A percentile compares a stretch with the other conserved stretches of the same genome.
Conservation (phyloP, 768 basidiomycete genomes). For the Collybiopsis confluens region DNA sequence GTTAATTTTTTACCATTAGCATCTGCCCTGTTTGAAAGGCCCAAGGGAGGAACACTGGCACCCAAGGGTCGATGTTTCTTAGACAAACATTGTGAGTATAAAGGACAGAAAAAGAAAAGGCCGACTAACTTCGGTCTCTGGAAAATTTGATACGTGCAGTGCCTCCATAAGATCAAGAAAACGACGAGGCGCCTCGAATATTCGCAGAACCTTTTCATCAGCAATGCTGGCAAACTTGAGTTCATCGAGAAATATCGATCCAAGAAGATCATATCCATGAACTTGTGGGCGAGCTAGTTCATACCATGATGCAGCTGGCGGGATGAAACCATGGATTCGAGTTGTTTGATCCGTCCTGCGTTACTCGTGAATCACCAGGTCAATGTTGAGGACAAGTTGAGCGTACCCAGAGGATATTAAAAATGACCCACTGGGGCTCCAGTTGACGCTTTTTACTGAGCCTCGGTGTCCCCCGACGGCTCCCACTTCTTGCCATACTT, state of each 20-base stretch:
- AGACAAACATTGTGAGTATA: neutral
- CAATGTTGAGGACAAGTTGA: neutral
- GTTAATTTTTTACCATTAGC: constrained; percentile 47
- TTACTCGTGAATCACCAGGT: constrained; percentile 2
- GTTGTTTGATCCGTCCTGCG: constrained; percentile 86
- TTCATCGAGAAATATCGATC: constrained; percentile 68
- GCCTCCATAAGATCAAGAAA: constrained; percentile 66
- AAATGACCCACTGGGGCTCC: constrained; percentile 87
- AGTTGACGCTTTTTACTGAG: constrained; percentile 73
- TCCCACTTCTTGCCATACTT: constrained; percentile 71
- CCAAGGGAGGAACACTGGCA: constrained; percentile 90
- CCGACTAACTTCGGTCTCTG: constrained; percentile 44
- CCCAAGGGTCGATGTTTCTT: constrained; percentile 64
- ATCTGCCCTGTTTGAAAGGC: constrained; percentile 91
- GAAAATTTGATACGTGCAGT: constrained; percentile 44
- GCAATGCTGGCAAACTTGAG: constrained; percentile 86
- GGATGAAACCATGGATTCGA: constrained; percentile 72
- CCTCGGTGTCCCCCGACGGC: constrained; percentile 85
- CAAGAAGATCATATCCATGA: constrained; percentile 92
- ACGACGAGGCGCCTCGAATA: constrained; percentile 85
- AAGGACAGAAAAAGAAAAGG: neutral
- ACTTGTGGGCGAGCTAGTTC: constrained; percentile 92
- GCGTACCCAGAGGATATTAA: constrained; percentile 79
- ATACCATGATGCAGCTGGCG: constrained; percentile 54
- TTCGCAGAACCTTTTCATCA: constrained; percentile 92